Base-by-base conservation (phyloP, 1,284 basidiomycete species). In the Sporisorium scitamineum region DNA sequence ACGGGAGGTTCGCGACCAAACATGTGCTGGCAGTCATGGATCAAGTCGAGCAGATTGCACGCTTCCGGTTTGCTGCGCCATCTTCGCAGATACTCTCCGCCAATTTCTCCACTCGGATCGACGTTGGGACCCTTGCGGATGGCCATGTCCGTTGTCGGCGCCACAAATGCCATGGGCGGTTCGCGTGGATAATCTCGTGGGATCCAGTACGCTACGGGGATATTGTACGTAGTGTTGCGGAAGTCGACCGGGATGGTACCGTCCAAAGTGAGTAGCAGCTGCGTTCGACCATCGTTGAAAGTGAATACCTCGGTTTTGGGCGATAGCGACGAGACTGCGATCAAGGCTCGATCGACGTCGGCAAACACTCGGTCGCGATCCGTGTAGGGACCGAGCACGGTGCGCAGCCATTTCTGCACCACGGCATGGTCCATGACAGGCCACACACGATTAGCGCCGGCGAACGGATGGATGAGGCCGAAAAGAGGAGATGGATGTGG, bases 261-360 rank as follows among this genome's bases (percentile, higher is more conserved):
- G 79, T 95, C 92, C 1, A 97, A 80, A 66, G 92, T 94, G 64
- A 99, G 90, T 16, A 99, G 89, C 9, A 98, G 89, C 80, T 95
- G 93, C 0, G 94, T 92, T 41, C 95, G 90, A 31, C 96, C 96
- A 78, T 97, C 94, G 86, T 99, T 94, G 87, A 93, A 95, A 0
- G 93, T 97, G 89, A 95, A 97, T 10, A 95, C 90, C 83, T 97
- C 95, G 0, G 94, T 93, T 87, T 94, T 95, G 64, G 94, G 94
- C 5, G 91, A 89, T 54, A 97, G 89, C 16, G 92, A 89, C 8
- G 89, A 87, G 78, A 89, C 90, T 45, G 88, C 87, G 27, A 86
- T 80, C 61, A 97, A 89, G 13, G 89, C 88, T 31, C 88, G 86
- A 83, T 93, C 89, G 65, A 94, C 88, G 84, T 97, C 92, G 11